Base-by-base conservation (phyloP, 192 early-diverging fungal species). In the Backusella parvicylindrica region DNA sequence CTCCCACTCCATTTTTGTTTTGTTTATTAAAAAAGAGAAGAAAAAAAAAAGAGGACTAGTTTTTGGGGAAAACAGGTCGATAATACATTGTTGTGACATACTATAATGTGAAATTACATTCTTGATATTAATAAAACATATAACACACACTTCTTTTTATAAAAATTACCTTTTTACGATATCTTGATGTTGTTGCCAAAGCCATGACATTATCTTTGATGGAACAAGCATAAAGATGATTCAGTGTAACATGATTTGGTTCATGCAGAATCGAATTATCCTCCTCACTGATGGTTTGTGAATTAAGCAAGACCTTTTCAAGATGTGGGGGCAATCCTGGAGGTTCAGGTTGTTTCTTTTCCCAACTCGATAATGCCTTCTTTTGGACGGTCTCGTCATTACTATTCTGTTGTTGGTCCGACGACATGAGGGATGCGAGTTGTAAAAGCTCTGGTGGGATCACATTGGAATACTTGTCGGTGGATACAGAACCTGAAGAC, bases 191-290 rank as follows among this genome's bases (percentile, higher is more conserved):
- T 31, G 88, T 89, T 32, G 92, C 92, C 47, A 99, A 85, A 15
- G 97, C 97, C 94, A 99, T 94, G 18, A 99, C 97, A 16, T 96
- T 94, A 72, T 98, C 95, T 72, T 94, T 89, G 68, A 99, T 98
- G 12, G 93, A 95, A 77, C 94, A 97, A 6, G 97, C 97, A 79
- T 98, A 98, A 50, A 99, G 82, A 79, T 99, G 97, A 78, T 98
- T 98, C 71, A 99, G 80, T 28, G 92, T 92, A 13, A 98, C 97
- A 77, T 97, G 94, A 72, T 95, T 95, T 8, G 97, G 97, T 26
- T 94, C 92, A 0, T 94, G 94, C 15, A 99, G 80, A 6, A 92
- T 85, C 7, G 82, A 82, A 75, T 91, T 92, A 79, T 99, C 98
- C 73, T 95, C 91, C 30, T 87, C 86, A 26, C 89, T 88, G 32